Evolutionary conservation across 352 stramenopile species (phyloP), one percentile per base, ranked within the genome.

Genomic region (Plasmopara muralis): DNA sequence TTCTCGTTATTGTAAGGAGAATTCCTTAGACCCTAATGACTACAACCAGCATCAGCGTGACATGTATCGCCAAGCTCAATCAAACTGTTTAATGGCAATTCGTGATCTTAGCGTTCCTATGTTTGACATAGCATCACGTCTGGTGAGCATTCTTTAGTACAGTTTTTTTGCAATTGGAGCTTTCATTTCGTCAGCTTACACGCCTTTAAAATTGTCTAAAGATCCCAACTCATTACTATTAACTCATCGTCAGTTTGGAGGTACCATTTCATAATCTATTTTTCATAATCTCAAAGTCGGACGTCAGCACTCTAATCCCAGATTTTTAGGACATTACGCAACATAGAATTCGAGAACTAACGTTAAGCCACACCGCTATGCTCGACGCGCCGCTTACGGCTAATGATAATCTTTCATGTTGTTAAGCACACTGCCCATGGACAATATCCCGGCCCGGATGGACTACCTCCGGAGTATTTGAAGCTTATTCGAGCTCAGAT

Each of bases 61-160:
- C 14, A 18, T 39, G 1, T 29, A 41, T 6, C 8, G 33, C 1
- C 42, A 57, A 34, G 42, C 41, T 2, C 45, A 40, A 9, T 15
- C 20, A 4, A 14, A 57, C 14, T 57, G 51, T 16, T 29, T 4
- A 2, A 50, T 6, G 0, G 42, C 50, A 9, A 15, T 50, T 14
- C 41, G 42, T 0, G 50, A 57, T 18, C 42, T 35, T 0, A 57
- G 25, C 2, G 13, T 33, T 6, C 31, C 25, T 6, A 64, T 50
- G 16, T 63, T 64, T 47, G 44, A 55, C 18, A 16, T n/a, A 8
- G 56, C 6, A n/a, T 51, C 6, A 38, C 42, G 15, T 18, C 20
- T 2, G 34, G 16, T 0, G 50, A 42, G 1, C 9, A 42, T 15
- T 18, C 10, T 12, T 2, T 12, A 8, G 5, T 12, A 12, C 31